Conservation (phyloP, 2,329 filamentous ascomycete genomes). For the Alternaria tenuissima region DNA sequence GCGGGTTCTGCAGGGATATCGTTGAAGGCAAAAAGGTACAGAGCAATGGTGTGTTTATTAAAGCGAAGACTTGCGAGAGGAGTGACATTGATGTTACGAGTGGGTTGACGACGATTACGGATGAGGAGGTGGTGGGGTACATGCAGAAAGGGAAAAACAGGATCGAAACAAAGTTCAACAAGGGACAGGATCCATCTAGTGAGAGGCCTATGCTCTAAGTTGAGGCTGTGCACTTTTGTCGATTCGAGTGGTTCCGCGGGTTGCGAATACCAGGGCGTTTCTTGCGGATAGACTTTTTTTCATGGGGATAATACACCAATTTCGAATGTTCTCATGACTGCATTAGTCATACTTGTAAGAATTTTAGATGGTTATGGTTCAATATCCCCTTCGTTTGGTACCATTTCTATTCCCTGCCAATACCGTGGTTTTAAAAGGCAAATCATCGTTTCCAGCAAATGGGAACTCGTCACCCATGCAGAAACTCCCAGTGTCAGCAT, state of each 20-base stretch:
- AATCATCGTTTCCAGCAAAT: neutral
- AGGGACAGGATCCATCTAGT: conserved; percentile 21
- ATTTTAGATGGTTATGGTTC: neutral
- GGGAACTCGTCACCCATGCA: neutral
- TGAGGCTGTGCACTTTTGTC: neutral
- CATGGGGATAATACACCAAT: neutral
- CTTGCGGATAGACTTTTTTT: neutral
- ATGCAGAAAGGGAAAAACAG: conserved; percentile 40
- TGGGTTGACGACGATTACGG: conserved; percentile 38
- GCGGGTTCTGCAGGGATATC: conserved; percentile 40
- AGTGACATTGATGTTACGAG: conserved; percentile 34
- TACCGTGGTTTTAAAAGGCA: neutral
- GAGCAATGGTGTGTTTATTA: conserved; percentile 37
- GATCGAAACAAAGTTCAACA: conserved; percentile 33
- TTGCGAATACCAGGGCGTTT: neutral
- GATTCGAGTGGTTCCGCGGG: neutral
- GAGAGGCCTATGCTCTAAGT: conserved; percentile 37
- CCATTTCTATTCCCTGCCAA: neutral
- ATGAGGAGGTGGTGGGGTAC: conserved; percentile 39
- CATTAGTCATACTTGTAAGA: neutral
- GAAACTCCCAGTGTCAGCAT: neutral
- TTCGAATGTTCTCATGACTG: neutral
- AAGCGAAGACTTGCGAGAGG: conserved; percentile 43
- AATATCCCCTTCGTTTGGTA: neutral
- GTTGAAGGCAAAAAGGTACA: conserved; percentile 33